Conservation (phyloP, 2,329 filamentous ascomycete genomes). For the Aaosphaeria arxii region DNA sequence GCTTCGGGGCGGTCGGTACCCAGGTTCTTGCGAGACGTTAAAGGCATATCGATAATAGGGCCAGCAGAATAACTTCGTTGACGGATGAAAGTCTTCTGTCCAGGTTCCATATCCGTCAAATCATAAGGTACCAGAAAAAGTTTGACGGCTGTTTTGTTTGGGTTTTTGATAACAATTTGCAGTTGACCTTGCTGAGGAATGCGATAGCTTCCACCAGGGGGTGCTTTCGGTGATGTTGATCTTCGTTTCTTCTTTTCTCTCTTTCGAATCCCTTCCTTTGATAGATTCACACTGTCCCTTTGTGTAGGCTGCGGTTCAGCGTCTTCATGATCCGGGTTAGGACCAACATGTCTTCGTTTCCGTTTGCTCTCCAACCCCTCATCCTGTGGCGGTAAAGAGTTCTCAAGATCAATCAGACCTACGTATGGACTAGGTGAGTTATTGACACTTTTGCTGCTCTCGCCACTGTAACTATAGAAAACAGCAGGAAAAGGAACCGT, state of each 20-base stretch:
- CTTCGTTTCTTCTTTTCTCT: constrained; percentile 60
- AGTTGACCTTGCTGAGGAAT: constrained; percentile 92
- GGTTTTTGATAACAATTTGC: constrained; percentile 97
- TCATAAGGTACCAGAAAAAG: constrained; percentile 93
- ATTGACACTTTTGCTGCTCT: constrained; percentile 64
- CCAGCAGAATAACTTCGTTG: constrained; percentile 91
- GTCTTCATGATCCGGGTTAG: constrained; percentile 22
- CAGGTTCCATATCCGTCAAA: constrained; percentile 84
- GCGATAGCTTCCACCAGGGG: constrained; percentile 85
- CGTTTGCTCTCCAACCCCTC: constrained; percentile 42
- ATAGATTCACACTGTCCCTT: constrained; percentile 3
- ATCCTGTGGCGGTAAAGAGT: constrained; percentile 60
- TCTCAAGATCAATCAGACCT: constrained; percentile 86
- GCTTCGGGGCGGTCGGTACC: constrained; percentile 56
- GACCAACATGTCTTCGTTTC: constrained; percentile 32
- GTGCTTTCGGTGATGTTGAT: constrained; percentile 58
- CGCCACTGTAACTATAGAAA: constrained; percentile 86
- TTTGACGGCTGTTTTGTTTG: constrained; percentile 97
- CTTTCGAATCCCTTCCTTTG: constrained; percentile 39
- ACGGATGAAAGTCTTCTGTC: constrained; percentile 92
- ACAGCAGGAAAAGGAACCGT: constrained; percentile 89
- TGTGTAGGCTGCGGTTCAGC: constrained; percentile 14
- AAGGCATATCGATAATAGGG: constrained; percentile 72
- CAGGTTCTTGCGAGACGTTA: constrained; percentile 44
- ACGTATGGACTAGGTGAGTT: constrained; percentile 96